A percentile compares a stretch with the other conserved stretches of the same genome.
Evolutionary conservation across 169 alveolate species (phyloP).

Genomic region (Babesia sp.): DNA sequence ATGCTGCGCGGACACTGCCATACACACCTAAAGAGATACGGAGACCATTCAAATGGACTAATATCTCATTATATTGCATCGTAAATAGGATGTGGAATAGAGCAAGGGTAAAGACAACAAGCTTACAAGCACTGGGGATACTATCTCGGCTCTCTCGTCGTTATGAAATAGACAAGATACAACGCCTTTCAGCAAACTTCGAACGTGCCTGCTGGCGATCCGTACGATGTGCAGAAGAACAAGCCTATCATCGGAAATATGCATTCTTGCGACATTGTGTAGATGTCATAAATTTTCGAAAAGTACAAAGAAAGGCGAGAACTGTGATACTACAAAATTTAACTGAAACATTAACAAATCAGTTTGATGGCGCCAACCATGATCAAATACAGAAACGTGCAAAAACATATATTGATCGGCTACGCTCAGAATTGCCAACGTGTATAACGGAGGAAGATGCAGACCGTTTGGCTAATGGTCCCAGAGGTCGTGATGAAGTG

Average conservation of each 20-base stretch:
- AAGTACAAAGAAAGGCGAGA: neutral
- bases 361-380: conserved; percentile 6
- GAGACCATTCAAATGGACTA: too few species aligned
- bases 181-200: conserved; percentile 52
- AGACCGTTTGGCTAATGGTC: neutral
- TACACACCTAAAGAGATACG: too few species aligned
- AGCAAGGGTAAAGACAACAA: conserved; percentile 23
- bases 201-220: conserved; percentile 67
- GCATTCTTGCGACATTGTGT: conserved; percentile 55
- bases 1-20: too few species aligned
- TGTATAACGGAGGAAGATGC: neutral
- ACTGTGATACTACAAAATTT: neutral
- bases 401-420: neutral
- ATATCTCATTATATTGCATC: too few species aligned
- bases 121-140: conserved; percentile 31
- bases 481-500: neutral
- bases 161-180: conserved; percentile 62
- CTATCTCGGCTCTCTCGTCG: conserved; percentile 26
- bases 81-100: conserved; percentile 65
- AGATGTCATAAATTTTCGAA: conserved; percentile 28
- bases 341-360: neutral
- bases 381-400: neutral
- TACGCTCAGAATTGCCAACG: neutral
- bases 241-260: conserved; percentile 48
- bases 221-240: conserved; percentile 52